phyloP scores from a whole-genome alignment of 140 eudicot species.

The Ambrosia hybrid region DNA sequence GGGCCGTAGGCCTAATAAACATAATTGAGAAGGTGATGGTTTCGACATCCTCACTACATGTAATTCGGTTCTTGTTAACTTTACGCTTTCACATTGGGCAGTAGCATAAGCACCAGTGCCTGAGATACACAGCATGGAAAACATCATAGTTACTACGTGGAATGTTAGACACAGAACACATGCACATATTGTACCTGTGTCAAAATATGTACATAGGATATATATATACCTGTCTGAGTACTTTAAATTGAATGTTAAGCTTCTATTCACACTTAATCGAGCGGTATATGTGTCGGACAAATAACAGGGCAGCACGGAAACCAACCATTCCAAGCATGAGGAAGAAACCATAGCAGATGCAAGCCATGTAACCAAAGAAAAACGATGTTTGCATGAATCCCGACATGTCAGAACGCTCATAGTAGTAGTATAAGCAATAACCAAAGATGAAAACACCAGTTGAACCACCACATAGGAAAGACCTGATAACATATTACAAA shows the following conservation, averaged over 20 bases:
- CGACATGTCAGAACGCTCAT: constrained; percentile 66
- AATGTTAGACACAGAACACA: neutral
- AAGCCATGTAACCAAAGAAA: constrained; percentile 80
- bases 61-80: constrained; percentile 22
- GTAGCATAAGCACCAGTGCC: constrained; percentile 22
- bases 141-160: constrained; percentile 6
- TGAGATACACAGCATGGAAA: neutral
- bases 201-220: neutral
- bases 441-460: constrained; percentile 72
- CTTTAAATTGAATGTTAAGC: constrained; percentile 12
- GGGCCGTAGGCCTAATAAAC: constrained; percentile 27
- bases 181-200: neutral
- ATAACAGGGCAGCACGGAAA: constrained; percentile 65
- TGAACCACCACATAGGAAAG: constrained; percentile 79
- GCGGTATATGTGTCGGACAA: constrained; percentile 75
- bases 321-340: constrained; percentile 75
- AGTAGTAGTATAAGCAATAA: constrained; percentile 68
- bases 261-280: constrained; percentile 77
- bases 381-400: constrained; percentile 79
- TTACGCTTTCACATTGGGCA: constrained; percentile 14
- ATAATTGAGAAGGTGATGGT: constrained; percentile 18
- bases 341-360: constrained; percentile 76
- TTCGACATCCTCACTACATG: constrained; percentile 26
- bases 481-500: constrained; percentile 36
- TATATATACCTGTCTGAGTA: constrained; percentile 25